Percentiles rank a stretch among this genome's conserved stretches.
Evolutionary conservation across 257 asterid genomes (phyloP).

Genomic region (Solanum pinnatisectum): DNA sequence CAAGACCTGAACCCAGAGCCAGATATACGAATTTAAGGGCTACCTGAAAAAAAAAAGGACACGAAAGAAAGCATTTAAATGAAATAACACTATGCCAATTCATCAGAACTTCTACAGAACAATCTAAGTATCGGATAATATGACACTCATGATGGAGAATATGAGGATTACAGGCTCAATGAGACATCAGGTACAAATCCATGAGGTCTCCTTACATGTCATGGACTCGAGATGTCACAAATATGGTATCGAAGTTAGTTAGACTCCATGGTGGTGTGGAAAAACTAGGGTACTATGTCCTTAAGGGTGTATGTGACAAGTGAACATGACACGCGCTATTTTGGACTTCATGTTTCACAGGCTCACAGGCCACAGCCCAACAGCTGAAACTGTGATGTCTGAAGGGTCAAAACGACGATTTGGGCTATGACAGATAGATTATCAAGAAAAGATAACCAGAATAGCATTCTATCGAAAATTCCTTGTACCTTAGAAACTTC

Average conservation of each 20-base stretch:
- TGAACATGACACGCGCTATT: background rate
- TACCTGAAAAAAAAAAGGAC: conserved; percentile 20
- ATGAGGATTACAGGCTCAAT: background rate
- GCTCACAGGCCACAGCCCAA: background rate
- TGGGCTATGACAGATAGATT: background rate
- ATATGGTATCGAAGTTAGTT: background rate
- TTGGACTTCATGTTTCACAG: background rate
- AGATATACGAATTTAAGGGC: conserved; percentile 54
- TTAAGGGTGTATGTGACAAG: background rate
- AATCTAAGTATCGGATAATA: background rate
- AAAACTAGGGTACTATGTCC: background rate
- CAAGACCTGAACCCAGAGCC: conserved; percentile 60
- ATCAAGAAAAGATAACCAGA: background rate
- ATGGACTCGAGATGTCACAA: background rate
- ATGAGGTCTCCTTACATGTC: background rate
- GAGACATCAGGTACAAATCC: background rate
- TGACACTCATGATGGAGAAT: background rate
- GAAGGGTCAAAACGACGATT: background rate
- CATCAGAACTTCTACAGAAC: background rate
- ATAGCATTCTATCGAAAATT: background rate
- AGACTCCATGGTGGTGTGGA: background rate
- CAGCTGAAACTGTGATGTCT: background rate
- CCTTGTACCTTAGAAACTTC: conserved; percentile 43
- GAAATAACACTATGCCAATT: background rate
- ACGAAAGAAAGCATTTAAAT: background rate